These are phyloP conservation scores for Cetraspora pellucida DNA, from an alignment of 192 early-diverging fungal species.

Conservation along the genomic window DNA sequence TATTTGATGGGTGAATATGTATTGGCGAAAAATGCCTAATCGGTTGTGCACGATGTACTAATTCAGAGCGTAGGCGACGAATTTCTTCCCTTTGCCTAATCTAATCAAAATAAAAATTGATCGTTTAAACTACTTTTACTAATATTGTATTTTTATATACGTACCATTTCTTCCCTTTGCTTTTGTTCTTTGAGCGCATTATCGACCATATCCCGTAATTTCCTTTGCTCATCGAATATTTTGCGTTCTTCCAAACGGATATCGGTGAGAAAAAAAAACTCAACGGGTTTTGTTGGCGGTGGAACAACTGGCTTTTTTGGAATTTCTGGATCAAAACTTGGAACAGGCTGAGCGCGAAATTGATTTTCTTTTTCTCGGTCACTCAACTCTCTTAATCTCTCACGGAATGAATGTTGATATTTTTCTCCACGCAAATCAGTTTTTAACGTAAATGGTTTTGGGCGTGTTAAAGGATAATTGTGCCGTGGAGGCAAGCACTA, in stretches of 20 bases:
- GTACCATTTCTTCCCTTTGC: constrained; percentile 14
- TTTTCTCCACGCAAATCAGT: constrained; percentile 20
- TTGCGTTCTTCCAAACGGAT: constrained; percentile 7
- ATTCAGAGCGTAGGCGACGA: constrained; percentile 1
- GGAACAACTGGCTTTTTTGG: background rate
- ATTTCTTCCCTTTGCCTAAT: background rate
- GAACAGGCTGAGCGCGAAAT: constrained; percentile 18
- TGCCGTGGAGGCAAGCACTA: background rate
- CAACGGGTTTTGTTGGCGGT: constrained; percentile 14
- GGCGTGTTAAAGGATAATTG: background rate
- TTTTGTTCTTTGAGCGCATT: background rate
- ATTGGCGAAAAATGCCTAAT: background rate
- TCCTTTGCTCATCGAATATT: constrained; percentile 6
- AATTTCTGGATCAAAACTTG: background rate
- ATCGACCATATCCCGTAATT: background rate
- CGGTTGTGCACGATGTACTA: constrained; percentile 8
- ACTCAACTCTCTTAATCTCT: background rate
- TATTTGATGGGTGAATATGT: background rate
- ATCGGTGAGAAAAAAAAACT: constrained; percentile 6
- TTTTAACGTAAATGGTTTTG: constrained; percentile 24
- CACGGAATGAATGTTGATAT: constrained; percentile 14
- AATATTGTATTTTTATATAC: background rate
- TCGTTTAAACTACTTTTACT: background rate
- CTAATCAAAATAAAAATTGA: background rate
- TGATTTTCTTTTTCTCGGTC: background rate